These are phyloP conservation scores for Exophiala bonariae DNA, from an alignment of 2,329 filamentous ascomycete genomes.

Conservation along the genomic window DNA sequence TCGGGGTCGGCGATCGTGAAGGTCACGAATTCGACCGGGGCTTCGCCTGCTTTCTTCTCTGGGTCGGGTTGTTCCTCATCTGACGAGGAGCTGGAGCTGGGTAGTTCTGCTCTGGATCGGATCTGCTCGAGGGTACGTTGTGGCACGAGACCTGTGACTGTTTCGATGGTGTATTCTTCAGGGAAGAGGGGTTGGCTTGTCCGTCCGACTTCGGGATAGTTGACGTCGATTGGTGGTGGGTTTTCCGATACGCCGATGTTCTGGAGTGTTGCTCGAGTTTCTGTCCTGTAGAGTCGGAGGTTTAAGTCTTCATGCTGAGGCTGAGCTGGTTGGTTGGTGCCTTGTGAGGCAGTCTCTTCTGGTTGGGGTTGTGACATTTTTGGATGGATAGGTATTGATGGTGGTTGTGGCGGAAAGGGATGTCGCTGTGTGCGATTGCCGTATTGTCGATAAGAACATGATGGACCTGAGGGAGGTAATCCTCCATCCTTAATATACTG, in stretches of 20 bases:
- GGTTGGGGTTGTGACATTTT: too few species aligned
- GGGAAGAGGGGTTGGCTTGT: constrained; percentile 23
- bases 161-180: constrained; percentile 65
- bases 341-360: too few species aligned
- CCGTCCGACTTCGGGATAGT: constrained; percentile 33
- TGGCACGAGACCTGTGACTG: constrained; percentile 59
- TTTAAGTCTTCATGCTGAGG: constrained; percentile 10
- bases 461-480: too few species aligned
- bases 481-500: too few species aligned
- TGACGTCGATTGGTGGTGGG: constrained; percentile 29
- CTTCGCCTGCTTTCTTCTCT: constrained; percentile 33
- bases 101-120: constrained; percentile 35
- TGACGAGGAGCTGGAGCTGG: constrained; percentile 14
- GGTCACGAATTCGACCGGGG: constrained; percentile 62
- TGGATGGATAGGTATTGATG: too few species aligned
- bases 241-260: constrained; percentile 28
- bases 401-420: too few species aligned
- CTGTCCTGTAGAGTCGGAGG: constrained; percentile 11
- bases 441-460: too few species aligned
- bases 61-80: constrained; percentile 22
- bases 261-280: constrained; percentile 26
- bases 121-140: constrained; percentile 50
- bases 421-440: too few species aligned
- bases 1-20: constrained; percentile 68
- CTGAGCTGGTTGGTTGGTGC: neutral